Conservation (phyloP, 1,284 basidiomycete genomes). For the Fomitopsis palustris region DNA sequence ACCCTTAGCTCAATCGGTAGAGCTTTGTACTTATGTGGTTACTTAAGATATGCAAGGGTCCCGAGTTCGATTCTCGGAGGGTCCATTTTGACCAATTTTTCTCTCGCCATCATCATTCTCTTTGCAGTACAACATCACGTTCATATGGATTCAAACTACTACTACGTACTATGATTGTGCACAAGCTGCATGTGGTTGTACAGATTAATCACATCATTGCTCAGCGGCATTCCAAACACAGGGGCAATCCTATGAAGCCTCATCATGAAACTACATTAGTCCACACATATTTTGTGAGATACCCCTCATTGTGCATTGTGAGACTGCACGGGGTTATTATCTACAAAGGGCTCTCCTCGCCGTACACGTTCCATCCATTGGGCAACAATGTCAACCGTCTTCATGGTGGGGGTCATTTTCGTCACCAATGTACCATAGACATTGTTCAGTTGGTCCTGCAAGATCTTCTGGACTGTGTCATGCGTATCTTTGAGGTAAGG, state of each 20-base stretch:
- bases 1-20: conserved; percentile 48
- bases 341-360: background rate
- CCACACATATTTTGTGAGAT: background rate
- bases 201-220: too few species aligned
- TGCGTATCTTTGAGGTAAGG: conserved; percentile 35
- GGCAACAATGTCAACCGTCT: conserved; percentile 23
- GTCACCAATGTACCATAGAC: conserved; percentile 36
- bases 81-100: conserved; percentile 27
- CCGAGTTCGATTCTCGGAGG: conserved; percentile 35
- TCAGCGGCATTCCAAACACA: too few species aligned
- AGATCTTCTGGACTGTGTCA: conserved; percentile 33
- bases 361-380: conserved; percentile 20
- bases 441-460: conserved; percentile 34
- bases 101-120: background rate
- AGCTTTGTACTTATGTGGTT: conserved; percentile 48
- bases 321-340: background rate
- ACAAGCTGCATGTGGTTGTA: too few species aligned
- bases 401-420: conserved; percentile 32
- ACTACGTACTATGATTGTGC: too few species aligned
- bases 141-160: too few species aligned
- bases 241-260: background rate
- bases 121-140: too few species aligned
- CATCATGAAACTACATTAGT: background rate
- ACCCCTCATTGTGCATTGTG: background rate
- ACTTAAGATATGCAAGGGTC: conserved; percentile 40